Evolutionary conservation across 331 rosid genomes (phyloP), one percentile per base, ranked within the genome.

Genomic region (Malus hybrid): DNA sequence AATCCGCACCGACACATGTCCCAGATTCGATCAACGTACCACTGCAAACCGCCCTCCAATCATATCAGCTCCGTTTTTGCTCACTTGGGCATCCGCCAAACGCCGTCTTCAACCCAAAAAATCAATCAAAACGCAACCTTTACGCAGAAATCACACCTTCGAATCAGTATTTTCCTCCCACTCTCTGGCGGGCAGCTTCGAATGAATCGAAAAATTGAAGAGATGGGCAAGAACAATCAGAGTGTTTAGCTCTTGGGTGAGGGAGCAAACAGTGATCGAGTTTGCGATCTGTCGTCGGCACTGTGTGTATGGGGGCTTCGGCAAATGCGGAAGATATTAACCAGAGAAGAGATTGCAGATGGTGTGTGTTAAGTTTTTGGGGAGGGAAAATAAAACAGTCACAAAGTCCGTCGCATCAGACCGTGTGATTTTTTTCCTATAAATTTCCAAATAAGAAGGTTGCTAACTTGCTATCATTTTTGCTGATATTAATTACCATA

Each of bases 11-110:
- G 69, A 75, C 80, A 68, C 79, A 81, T 80, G 46, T 44, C 33
- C 73, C 28, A 44, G 73, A 87, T 80, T 85, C 76, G 77, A 84
- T 77, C 76, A 82, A 42, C 42, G 19, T 14, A 50, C 19, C 63
- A 76, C 33, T 73, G 60, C 65, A 61, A 59, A 16, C 46, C 46
- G 36, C 29, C 80, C 44, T 36, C 20, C 64, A 31, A 67, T 57
- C 81, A 13, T 42, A 19, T 59, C 76, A 57, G 27, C 72, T 32
- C 13, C 20, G 52, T 42, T 42, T 56, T 73, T 77, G 31, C 73
- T 39, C 74, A 66, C 36, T 77, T 72, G 76, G 75, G 76, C 42
- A 68, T 24, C 7, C 56, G 2, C 70, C 65, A 62, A 68, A 44
- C n/a, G 44, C 60, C 15, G 46, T 42, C 69, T 34, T n/a, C 6